Percentiles rank a stretch among this genome's conserved stretches.
Conservation (phyloP, 2,329 filamentous ascomycete species). For the Triangularia setosa region DNA sequence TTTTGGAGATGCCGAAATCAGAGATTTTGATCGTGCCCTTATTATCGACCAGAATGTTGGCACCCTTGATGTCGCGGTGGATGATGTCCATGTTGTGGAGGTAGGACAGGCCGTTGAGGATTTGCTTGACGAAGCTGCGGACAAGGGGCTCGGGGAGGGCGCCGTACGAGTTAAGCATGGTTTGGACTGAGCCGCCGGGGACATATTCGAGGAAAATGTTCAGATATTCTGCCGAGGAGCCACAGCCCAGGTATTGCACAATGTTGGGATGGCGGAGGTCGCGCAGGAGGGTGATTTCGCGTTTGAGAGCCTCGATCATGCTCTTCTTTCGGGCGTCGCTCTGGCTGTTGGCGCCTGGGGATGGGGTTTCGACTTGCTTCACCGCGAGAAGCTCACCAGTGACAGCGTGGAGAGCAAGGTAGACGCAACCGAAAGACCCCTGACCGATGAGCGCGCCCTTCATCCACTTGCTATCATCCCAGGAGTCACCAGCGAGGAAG, state of each 20-base stretch:
- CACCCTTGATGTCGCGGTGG: constrained; percentile 97
- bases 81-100: constrained; percentile 94
- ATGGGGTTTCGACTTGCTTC: constrained; percentile 93
- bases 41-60: constrained; percentile 98
- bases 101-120: constrained; percentile 86
- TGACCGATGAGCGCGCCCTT: constrained; percentile 96
- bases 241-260: constrained; percentile 95
- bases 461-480: constrained; percentile 99
- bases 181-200: constrained; percentile 92
- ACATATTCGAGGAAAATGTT: constrained; percentile 99
- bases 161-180: constrained; percentile 98
- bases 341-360: constrained; percentile 69
- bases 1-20: constrained; percentile 98
- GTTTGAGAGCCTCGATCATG: constrained; percentile 97
- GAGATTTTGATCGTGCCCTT: constrained; percentile 99
- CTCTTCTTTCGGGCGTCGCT: constrained; percentile 90
- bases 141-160: constrained; percentile 90
- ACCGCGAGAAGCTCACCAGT: constrained; percentile 97
- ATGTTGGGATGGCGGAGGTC: constrained; percentile 96
- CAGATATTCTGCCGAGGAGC: constrained; percentile 82
- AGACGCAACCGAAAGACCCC: constrained; percentile 94
- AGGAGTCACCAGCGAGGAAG: constrained; percentile 88
- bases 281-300: constrained; percentile 89
- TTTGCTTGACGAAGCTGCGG: constrained; percentile 94
- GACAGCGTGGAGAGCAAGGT: constrained; percentile 88